Percentiles rank a stretch among this genome's conserved stretches.
Evolutionary conservation across 495 filamentous ascomycete species (phyloP).

Genomic region (Podospora conica): DNA sequence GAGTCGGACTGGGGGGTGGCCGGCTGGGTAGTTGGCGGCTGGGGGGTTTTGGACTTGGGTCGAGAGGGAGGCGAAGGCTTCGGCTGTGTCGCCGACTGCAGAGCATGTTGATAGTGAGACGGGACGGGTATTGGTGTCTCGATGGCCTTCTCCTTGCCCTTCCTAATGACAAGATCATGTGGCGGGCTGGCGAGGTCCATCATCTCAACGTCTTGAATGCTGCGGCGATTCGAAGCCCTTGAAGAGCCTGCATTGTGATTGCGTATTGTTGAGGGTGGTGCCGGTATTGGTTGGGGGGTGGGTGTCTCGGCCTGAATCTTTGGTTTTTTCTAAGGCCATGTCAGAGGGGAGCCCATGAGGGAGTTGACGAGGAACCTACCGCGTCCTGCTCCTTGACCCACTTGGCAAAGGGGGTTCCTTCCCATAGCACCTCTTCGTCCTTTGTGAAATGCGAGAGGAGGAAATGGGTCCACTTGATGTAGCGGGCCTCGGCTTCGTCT

Average conservation of each 20-base stretch:
- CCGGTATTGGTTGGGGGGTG: neutral
- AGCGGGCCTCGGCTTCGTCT: conserved; percentile 33
- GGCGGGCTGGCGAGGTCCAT: conserved; percentile 6
- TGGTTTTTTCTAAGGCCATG: neutral
- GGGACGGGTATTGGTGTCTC: conserved; percentile 18
- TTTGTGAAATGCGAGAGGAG: conserved; percentile 39
- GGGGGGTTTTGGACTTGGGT: neutral
- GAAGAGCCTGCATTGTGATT: neutral
- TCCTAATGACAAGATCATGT: conserved; percentile 3
- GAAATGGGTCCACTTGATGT: conserved; percentile 33
- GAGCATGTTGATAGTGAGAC: conserved; percentile 8
- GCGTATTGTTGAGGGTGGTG: neutral
- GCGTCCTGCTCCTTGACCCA: conserved; percentile 29
- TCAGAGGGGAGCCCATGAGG: neutral
- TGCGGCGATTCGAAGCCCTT: neutral
- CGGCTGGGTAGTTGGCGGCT: neutral
- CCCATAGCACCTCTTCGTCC: conserved; percentile 24
- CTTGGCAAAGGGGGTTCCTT: conserved; percentile 31
- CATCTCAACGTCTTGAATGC: conserved; percentile 10
- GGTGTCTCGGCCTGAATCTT: neutral
- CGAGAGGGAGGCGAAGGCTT: neutral
- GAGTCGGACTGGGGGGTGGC: neutral
- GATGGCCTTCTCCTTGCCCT: conserved; percentile 6
- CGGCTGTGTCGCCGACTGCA: neutral
- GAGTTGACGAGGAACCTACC: conserved; percentile 20